phyloP scores from a whole-genome alignment of 495 filamentous ascomycete genomes.

The Bacidia rubella region DNA sequence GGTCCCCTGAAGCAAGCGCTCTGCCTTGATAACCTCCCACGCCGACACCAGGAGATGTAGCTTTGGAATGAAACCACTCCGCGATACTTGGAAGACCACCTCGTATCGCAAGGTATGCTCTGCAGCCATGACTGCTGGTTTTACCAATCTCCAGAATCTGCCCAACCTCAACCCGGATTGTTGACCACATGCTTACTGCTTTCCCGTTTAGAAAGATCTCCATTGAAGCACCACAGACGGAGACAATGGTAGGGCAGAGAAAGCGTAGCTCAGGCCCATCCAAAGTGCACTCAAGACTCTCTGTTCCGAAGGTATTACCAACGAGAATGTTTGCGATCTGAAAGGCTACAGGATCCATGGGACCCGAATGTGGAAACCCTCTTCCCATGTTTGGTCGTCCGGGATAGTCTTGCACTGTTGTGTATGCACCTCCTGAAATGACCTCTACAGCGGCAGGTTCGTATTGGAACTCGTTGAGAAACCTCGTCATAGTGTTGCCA shows the following conservation, averaged over 20 bases:
- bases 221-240: constrained; percentile 42
- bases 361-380: constrained; percentile 30
- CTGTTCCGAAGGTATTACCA: constrained; percentile 37
- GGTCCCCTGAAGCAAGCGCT: constrained; percentile 37
- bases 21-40: constrained; percentile 49
- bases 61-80: constrained; percentile 44
- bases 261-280: constrained; percentile 46
- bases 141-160: constrained; percentile 43
- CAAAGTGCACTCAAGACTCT: constrained; percentile 46
- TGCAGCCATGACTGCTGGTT: constrained; percentile 35
- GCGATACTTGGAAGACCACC: constrained; percentile 44
- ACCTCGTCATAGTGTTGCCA: constrained; percentile 42
- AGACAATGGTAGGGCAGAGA: constrained; percentile 31
- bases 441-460: constrained; percentile 40
- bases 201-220: constrained; percentile 32
- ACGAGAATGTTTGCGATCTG: constrained; percentile 45
- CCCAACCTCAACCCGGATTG: constrained; percentile 33
- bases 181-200: constrained; percentile 40
- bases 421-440: constrained; percentile 40
- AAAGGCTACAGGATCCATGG: constrained; percentile 41
- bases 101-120: constrained; percentile 43
- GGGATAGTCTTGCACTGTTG: constrained; percentile 44
- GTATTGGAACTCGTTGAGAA: constrained; percentile 37
- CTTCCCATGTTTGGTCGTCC: constrained; percentile 35
- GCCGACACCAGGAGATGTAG: constrained; percentile 39